These are phyloP conservation scores for Eucalyptus shirleyi DNA, from an alignment of 345 rosid genomes.

Conservation along the genomic window DNA sequence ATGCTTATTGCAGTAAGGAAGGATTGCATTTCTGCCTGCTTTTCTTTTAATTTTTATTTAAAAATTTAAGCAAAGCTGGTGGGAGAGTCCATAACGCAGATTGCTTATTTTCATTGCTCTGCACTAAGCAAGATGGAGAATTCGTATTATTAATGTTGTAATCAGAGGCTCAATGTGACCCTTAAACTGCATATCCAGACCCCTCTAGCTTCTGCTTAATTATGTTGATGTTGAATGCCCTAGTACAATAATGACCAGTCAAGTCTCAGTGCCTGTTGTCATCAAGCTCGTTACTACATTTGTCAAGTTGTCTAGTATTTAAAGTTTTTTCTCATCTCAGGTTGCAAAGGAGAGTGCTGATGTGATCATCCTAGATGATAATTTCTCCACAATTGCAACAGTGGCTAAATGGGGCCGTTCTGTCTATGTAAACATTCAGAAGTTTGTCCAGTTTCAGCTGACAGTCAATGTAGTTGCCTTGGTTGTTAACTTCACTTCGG, in stretches of 20 bases:
- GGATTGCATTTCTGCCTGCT: not conserved
- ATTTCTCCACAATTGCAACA: constrained; percentile 72
- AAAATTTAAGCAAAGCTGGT: not conserved
- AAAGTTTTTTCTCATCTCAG: constrained; percentile 3
- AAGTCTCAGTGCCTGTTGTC: not conserved
- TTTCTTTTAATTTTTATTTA: not conserved
- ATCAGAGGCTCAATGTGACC: not conserved
- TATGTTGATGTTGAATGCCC: not conserved
- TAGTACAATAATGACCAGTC: not conserved
- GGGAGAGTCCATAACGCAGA: not conserved
- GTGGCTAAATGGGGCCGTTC: constrained; percentile 94
- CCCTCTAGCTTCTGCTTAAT: not conserved
- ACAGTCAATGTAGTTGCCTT: constrained; percentile 86
- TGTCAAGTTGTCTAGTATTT: rapidly evolving
- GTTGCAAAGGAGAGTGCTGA: constrained; percentile 92
- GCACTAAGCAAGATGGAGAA: not conserved
- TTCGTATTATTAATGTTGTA: not conserved
- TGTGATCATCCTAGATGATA: constrained; percentile 77
- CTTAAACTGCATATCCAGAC: not conserved
- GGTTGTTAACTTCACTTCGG: constrained; percentile 78
- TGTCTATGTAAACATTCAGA: constrained; percentile 75
- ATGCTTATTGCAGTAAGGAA: not conserved
- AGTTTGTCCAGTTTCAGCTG: constrained; percentile 88
- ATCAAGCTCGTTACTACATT: not conserved
- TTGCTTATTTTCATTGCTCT: not conserved